phyloP scores from a whole-genome alignment of 225 moss, liverwort and hornwort genomes.

The Polytrichum commune region DNA sequence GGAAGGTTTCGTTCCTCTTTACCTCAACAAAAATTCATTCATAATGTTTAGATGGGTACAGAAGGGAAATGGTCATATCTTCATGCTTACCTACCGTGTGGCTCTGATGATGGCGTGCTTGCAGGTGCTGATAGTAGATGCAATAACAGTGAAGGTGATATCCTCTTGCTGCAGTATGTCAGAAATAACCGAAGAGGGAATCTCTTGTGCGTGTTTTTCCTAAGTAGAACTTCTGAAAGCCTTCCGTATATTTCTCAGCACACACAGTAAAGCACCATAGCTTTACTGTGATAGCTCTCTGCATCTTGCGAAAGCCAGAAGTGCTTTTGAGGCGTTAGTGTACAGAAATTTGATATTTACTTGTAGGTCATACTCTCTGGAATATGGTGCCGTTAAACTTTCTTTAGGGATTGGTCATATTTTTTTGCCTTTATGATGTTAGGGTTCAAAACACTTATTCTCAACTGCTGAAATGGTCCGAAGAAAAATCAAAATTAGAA shows the following conservation, averaged over 20 bases:
- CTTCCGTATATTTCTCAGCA: background rate
- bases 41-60: no score
- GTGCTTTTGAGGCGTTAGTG: no score
- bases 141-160: constrained; percentile 90
- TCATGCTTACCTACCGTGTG: background rate
- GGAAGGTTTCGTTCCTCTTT: constrained; percentile 64
- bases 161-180: constrained; percentile 90
- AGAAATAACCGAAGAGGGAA: constrained; percentile 96
- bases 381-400: no score
- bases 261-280: background rate
- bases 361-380: no score
- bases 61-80: background rate
- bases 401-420: no score
- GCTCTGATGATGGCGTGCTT: background rate
- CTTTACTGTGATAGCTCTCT: no score
- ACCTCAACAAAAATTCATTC: background rate
- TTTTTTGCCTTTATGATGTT: no score
- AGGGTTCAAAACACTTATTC: background rate
- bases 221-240: background rate
- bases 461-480: background rate
- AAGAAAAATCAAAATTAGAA: background rate
- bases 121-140: constrained; percentile 95
- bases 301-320: no score
- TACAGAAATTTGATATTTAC: no score
- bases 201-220: constrained; percentile 58